phyloP scores from a whole-genome alignment of 352 stramenopile genomes.

The Pilasporangium apinafurcum region DNA sequence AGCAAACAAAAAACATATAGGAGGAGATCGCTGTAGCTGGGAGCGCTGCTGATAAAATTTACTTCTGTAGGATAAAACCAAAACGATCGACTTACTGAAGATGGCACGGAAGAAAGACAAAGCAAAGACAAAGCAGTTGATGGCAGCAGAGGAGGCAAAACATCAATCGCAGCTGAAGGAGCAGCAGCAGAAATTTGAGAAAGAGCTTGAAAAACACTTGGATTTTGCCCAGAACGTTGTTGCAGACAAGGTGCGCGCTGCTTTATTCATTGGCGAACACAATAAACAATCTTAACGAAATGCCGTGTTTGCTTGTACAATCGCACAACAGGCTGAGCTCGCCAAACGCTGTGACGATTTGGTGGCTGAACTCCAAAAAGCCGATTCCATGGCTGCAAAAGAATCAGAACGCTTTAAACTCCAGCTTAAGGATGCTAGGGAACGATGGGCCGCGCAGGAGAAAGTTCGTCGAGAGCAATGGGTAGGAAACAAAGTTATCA shows the following conservation, averaged over 20 bases:
- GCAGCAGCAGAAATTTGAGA: constrained; percentile 55
- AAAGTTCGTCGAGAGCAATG: constrained; percentile 69
- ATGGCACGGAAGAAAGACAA: constrained; percentile 72
- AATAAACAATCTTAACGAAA: too few species aligned
- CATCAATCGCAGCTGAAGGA: constrained; percentile 42
- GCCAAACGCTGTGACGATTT: constrained; percentile 73
- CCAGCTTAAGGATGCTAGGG: constrained; percentile 73
- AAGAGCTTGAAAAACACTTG: constrained; percentile 74
- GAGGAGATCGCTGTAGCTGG: neutral
- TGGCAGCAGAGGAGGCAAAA: constrained; percentile 40
- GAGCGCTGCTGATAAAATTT: neutral
- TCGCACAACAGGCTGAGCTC: constrained; percentile 29
- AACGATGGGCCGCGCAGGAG: constrained; percentile 63
- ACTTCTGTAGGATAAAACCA: constrained; percentile 59
- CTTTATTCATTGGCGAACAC: constrained; percentile 1
- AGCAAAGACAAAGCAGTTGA: constrained; percentile 46
- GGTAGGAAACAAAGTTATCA: too few species aligned
- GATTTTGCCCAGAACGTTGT: constrained; percentile 77
- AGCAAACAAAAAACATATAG: neutral
- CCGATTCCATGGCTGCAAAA: constrained; percentile 19
- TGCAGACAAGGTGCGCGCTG: constrained; percentile 49
- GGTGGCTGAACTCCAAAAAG: constrained; percentile 60
- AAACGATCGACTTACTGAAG: constrained; percentile 81
- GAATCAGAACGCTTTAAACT: constrained; percentile 63
- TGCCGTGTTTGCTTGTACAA: neutral